Evolutionary conservation across 371 early-diverging fungal genomes (phyloP), one percentile per base, ranked within the genome.

Genomic region (Circinella umbellata): DNA sequence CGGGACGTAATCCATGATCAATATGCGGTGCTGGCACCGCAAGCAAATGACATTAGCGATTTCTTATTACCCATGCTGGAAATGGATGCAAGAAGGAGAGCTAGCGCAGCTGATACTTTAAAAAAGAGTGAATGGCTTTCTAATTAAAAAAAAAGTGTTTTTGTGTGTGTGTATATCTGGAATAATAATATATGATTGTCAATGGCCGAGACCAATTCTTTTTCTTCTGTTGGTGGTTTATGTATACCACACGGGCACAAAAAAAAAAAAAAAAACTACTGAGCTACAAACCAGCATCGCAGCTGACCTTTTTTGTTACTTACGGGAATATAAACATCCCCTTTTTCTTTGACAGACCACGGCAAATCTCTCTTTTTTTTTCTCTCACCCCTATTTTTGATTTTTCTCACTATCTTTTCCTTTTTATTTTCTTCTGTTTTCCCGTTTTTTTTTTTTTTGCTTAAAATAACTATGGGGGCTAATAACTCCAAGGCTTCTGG

Each of bases 1-100:
- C 67, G 85, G 27, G 95, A 96, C 71, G 94, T 97, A 4, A 80
- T 97, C 20, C 84, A 87, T 63, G 94, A 95, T 66, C 94, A 96
- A 66, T 96, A 94, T 73, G 67, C 74, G n/a, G 85, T 91, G 61
- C 70, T 86, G 63, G 75, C 78, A 39, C 70, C 76, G 20, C 89
- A 92, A 38, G 86, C 93, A 14, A 86, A 88, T 47, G 80, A 78
- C 4, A 73, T 92, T 10, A 69, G 86, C 27, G 72, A 69, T 6
- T 92, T 94, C 72, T 66, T 94, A 68, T 48, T 80, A 51, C 94
- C 94, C 15, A 94, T 94, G 94, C 83, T 94, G 57, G 90, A 93
- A 65, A 77, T 93, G 68, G 86, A 85, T 68, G 88, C 86, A 48
- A 73, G 81, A 5, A 86, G 85, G 64, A 78, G 93, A 71, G 82